phyloP scores from a whole-genome alignment of 768 basidiomycete species.

The Fibroporia radiculosa region DNA sequence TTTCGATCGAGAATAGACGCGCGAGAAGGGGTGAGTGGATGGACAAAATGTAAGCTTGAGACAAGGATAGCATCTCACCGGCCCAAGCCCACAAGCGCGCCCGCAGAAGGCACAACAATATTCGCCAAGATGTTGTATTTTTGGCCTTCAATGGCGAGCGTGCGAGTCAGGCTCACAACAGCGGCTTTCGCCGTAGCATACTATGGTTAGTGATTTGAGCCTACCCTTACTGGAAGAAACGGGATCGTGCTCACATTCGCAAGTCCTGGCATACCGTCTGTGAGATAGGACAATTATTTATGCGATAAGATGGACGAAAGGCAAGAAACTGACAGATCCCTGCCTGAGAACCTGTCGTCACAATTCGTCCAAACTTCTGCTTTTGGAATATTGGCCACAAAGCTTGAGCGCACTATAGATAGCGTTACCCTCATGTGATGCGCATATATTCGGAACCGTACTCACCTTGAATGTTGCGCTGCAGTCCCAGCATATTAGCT shows the following conservation, averaged over 20 bases:
- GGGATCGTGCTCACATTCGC: constrained; percentile 53
- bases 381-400: constrained; percentile 96
- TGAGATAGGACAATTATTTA: background rate
- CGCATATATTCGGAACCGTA: no score
- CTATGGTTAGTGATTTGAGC: constrained; percentile 23
- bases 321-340: constrained; percentile 73
- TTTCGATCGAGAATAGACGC: background rate
- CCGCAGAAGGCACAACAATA: constrained; percentile 78
- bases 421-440: background rate
- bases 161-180: constrained; percentile 84
- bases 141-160: constrained; percentile 84
- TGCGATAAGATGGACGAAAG: background rate
- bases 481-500: background rate
- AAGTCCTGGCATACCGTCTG: constrained; percentile 94
- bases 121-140: constrained; percentile 91
- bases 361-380: constrained; percentile 92
- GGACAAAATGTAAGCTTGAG: no score
- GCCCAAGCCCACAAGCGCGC: constrained; percentile 36
- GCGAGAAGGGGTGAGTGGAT: background rate
- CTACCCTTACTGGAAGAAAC: constrained; percentile 6
- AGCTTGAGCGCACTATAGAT: constrained; percentile 73
- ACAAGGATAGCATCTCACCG: constrained; percentile 1
- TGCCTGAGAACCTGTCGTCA: constrained; percentile 89
- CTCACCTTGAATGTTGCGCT: constrained; percentile 82
- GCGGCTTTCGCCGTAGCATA: constrained; percentile 93